Percentiles rank a stretch among this genome's conserved stretches.
These are phyloP conservation scores for Adansonia grandidieri DNA, from an alignment of 441 rosid genomes.

Conservation along the genomic window DNA sequence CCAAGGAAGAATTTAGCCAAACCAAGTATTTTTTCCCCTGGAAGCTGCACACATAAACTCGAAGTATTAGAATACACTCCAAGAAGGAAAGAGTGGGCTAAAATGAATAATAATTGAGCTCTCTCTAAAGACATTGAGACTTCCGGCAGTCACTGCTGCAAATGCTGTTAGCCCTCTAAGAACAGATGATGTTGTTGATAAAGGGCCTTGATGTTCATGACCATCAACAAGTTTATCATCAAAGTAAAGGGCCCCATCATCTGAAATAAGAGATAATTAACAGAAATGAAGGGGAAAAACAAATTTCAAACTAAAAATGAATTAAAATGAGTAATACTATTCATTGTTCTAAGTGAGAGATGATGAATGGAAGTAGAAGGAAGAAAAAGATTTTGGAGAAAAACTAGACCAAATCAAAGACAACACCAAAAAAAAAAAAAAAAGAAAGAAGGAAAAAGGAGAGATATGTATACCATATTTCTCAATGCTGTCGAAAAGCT, in stretches of 20 bases:
- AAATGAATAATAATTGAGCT: slow-evolving; percentile 17
- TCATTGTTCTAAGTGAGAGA: not conserved
- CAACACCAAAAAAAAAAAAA: not conserved
- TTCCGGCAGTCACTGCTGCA: slow-evolving; percentile 62
- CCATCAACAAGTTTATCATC: slow-evolving; percentile 70
- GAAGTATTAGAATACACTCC: slow-evolving; percentile 29
- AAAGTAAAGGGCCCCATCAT: slow-evolving; percentile 85
- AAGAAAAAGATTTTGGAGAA: not conserved
- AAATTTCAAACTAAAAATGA: slow-evolving; percentile 6
- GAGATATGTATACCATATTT: slow-evolving; percentile 66
- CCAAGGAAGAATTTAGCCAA: slow-evolving; percentile 87
- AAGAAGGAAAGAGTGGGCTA: slow-evolving; percentile 19
- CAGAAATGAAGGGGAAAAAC: not conserved
- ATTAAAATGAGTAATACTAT: not conserved
- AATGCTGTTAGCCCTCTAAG: slow-evolving; percentile 77
- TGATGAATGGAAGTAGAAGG: not conserved
- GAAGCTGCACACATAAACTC: slow-evolving; percentile 64
- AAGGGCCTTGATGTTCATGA: slow-evolving; percentile 61
- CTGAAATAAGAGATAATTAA: slow-evolving; percentile 42
- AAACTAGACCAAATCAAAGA: not conserved
- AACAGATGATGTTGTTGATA: slow-evolving; percentile 82
- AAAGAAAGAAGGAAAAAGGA: not conserved
- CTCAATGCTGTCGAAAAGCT: slow-evolving; percentile 81
- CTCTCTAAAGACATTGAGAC: slow-evolving; percentile 56
- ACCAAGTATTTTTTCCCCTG: slow-evolving; percentile 74